phyloP scores from a whole-genome alignment of 202 grass and related monocot genomes.

The Panicum virgatum region DNA sequence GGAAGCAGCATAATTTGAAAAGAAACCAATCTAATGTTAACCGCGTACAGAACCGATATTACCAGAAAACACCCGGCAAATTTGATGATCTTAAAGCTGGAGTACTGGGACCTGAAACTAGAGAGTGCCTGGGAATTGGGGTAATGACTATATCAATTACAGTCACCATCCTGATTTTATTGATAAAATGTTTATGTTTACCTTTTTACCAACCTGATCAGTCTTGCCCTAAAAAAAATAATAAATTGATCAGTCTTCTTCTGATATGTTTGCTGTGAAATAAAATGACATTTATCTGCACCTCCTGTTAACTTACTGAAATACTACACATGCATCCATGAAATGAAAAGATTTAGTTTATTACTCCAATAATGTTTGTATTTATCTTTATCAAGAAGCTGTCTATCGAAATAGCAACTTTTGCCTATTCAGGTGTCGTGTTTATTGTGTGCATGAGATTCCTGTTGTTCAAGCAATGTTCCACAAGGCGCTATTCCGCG shows the following conservation, averaged over 20 bases:
- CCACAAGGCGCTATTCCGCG: too few relatives aligned
- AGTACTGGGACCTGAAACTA: slow-evolving; percentile 85
- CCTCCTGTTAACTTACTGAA: background rate
- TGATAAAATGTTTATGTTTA: slow-evolving; percentile 9
- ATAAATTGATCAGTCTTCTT: slow-evolving; percentile 23
- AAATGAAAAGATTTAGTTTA: slow-evolving; percentile 21
- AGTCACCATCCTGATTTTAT: slow-evolving; percentile 30
- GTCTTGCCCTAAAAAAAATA: background rate
- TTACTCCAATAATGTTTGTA: background rate
- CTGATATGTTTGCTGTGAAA: slow-evolving; percentile 20
- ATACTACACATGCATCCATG: background rate
- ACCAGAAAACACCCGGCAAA: slow-evolving; percentile 78
- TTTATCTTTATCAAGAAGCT: background rate
- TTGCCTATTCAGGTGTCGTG: background rate
- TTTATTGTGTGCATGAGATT: background rate
- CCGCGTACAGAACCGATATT: slow-evolving; percentile 80
- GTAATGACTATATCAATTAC: slow-evolving; percentile 52
- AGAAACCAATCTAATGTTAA: slow-evolving; percentile 57
- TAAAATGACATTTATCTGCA: slow-evolving; percentile 25
- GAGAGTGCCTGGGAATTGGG: slow-evolving; percentile 90
- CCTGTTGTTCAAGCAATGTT: too few relatives aligned
- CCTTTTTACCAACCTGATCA: slow-evolving; percentile 1
- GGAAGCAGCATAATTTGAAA: slow-evolving; percentile 80
- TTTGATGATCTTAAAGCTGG: slow-evolving; percentile 93
- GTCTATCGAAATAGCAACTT: background rate